A percentile compares a stretch with the other conserved stretches of the same genome.
phyloP scores from a whole-genome alignment of 169 alveolate species.

The Cryptosporidium andersoni region DNA sequence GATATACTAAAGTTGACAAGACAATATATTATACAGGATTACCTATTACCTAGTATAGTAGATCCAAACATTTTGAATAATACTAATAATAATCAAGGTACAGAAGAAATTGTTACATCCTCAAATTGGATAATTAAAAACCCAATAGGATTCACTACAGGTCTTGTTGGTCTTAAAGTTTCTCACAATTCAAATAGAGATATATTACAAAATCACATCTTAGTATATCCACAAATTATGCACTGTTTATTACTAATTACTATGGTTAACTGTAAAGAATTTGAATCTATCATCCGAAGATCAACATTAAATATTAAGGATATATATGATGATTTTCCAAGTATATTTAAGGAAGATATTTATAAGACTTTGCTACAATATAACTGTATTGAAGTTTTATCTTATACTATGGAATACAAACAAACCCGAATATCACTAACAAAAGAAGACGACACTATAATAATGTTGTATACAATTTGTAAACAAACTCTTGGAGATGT shows the following conservation, averaged over 20 bases:
- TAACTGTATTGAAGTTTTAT: slow-evolving; percentile 30
- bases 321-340: not conserved
- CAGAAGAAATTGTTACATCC: not conserved
- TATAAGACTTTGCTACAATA: not conserved
- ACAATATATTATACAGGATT: slow-evolving; percentile 9
- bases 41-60: not conserved
- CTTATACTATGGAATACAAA: slow-evolving; percentile 34
- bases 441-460: slow-evolving; percentile 42
- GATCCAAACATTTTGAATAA: not conserved
- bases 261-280: slow-evolving; percentile 27
- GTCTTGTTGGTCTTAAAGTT: slow-evolving; percentile 35
- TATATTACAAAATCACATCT: slow-evolving; percentile 5
- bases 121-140: slow-evolving; percentile 25
- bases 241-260: slow-evolving; percentile 33
- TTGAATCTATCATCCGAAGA: not conserved
- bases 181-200: slow-evolving; percentile 27
- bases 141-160: slow-evolving; percentile 9
- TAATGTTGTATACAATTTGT: slow-evolving; percentile 25
- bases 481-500: not conserved
- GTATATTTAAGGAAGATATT: not conserved
- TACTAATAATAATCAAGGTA: not conserved
- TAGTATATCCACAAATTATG: slow-evolving; percentile 52
- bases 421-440: slow-evolving; percentile 19
- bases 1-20: slow-evolving; percentile 4
- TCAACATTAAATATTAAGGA: not conserved